Base-by-base conservation (phyloP, 2,329 filamentous ascomycete genomes). In the Didymella keratinophila region DNA sequence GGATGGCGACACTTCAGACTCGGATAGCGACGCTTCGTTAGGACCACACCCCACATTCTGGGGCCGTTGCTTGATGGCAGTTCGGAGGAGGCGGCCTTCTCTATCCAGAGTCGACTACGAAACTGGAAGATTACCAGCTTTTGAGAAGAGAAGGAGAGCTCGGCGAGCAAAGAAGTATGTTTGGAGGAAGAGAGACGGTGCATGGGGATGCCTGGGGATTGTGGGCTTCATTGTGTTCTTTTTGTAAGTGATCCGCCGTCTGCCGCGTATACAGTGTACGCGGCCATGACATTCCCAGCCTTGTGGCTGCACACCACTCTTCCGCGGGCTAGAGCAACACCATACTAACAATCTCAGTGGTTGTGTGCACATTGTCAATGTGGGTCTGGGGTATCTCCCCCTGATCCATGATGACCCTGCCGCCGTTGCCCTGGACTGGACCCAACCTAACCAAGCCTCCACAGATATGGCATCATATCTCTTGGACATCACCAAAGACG, bases 401-500 rank as follows among this genome's bases (percentile, higher is more conserved):
- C 32, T 78, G 3, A 57, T 80, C 23, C 77, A 72, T 70, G 76
- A 80, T 37, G 65, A 75, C 7, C 62, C 76, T 14, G 61, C 71
- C 20, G 61, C 71, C 51, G 23, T 54, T 30, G 56, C 50, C 23
- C 68, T 77, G 14, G 69, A 76, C 42, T 85, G 81, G 81, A 78
- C 75, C 34, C 68, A 74, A 25, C 67, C 73, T 10, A 74, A 76
- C 32, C 66, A 78, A 21, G 58, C 71, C 16, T 74, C 73, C 16
- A 70, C 74, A 52, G 73, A 75, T 16, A 58, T 69, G 30, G 61
- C 68, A 42, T 59, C 69, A 6, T 69, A 72, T 41, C 79, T 82
- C 0, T 78, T 81, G 1, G 82, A 84, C 65, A 76, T 81, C 61
- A 84, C 82, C 4, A 78, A 78, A 21, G 81, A 82, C 47, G 79